Evolutionary conservation across 169 alveolate species (phyloP).

Genomic region (Cryptosporidium muris): DNA sequence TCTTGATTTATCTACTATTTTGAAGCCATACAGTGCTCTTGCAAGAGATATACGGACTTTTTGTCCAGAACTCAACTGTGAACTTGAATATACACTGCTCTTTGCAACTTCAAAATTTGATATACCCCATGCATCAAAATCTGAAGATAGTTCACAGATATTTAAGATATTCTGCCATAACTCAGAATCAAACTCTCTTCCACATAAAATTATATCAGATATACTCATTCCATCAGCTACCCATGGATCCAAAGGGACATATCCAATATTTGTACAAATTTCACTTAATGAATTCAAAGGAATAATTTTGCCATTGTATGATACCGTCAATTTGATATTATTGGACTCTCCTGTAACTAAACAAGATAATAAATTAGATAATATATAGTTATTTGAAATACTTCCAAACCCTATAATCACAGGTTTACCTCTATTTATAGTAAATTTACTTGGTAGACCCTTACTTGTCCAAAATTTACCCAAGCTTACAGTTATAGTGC

Average conservation of each 20-base stretch:
- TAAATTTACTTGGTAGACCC: background rate
- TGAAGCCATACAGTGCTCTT: constrained; percentile 59
- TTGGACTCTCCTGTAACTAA: background rate
- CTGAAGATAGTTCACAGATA: constrained; percentile 50
- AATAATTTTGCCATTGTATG: background rate
- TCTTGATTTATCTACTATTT: no score
- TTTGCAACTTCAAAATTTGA: constrained; percentile 18
- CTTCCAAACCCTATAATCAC: background rate
- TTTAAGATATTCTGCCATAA: constrained; percentile 40
- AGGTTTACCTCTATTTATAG: background rate
- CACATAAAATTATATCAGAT: constrained; percentile 57
- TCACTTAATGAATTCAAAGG: background rate
- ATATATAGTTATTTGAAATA: no score
- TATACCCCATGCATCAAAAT: constrained; percentile 47
- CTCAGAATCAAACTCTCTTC: constrained; percentile 37
- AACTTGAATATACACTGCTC: constrained; percentile 7
- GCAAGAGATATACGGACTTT: constrained; percentile 45
- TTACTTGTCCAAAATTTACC: background rate
- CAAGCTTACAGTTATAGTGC: no score
- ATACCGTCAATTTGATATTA: background rate
- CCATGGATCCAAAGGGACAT: constrained; percentile 62
- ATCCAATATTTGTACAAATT: constrained; percentile 24
- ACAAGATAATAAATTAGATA: background rate
- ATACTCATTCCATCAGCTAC: constrained; percentile 50
- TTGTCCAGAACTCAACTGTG: constrained; percentile 61